Evolutionary conservation across 306 rosid species (phyloP), one percentile per base, ranked within the genome.

Genomic region (Luffa aegyptiaca): DNA sequence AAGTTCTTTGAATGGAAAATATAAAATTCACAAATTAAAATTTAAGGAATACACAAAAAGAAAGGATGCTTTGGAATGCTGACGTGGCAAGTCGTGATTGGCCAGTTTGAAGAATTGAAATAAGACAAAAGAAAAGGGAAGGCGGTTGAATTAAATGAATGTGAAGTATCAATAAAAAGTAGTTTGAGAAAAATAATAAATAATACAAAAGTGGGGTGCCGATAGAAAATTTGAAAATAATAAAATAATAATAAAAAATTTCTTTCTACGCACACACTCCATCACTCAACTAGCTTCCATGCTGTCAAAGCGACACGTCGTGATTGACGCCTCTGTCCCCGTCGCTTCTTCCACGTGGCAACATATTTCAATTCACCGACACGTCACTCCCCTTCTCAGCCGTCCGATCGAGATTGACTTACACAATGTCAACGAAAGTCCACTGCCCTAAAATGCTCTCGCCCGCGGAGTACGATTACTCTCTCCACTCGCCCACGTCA

Each of bases 221-320:
- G 26, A 48, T 73, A 73, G 77, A 31, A 44, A 31, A 31, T 48
- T 0, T n/a, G n/a, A 21, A 21, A 4, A 72, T 1, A 72, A 41
- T 21, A 41, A 69, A 9, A 20, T 0, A 69, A 71, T 3, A 45
- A 42, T 3, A 21, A 42, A 21, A 13, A 21, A 5, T 26, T 11
- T 71, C 6, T 71, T 46, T 71, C 41, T 46, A 20, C 44, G 11
- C 76, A 13, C 62, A 74, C 78, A 48, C 78, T 6, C 59, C 8
- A 21, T 72, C 58, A 7, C 62, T 49, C 59, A 73, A 73, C 21
- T 13, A 17, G 42, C 61, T 26, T 33, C 62, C 61, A 48, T 5
- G 44, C 62, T 51, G 26, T 33, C 46, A 51, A 53, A 74, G 78
- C 56, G 78, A 74, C 78, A 74, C 78, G 46, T 74, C 78, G 78